Base-by-base conservation (phyloP, 768 basidiomycete genomes). In the Phlebiopsis gigantea region DNA sequence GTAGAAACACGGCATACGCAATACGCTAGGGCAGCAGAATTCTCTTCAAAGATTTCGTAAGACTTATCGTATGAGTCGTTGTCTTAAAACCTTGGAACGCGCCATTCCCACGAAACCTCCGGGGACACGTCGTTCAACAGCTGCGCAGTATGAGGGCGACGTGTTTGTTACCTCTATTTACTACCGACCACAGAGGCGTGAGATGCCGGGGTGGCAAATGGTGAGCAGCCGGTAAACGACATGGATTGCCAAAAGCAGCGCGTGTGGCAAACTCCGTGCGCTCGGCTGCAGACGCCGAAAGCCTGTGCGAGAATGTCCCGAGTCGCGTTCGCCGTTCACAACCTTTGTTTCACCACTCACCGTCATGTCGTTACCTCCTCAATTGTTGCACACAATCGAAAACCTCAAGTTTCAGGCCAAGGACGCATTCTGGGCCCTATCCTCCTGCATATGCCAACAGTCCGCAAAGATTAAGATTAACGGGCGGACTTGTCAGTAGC, bases 401-500 rank as follows among this genome's bases (percentile, higher is more conserved):
- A 66, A 61, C 31, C 56, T 68, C 53, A 68, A 68, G 53, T 68
- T 54, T 64, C 85, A 86, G 61, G 83, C 83, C 17, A 91, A 90
- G 66, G 92, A 95, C 67, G 87, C 88, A 0, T 68, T 93, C 12
- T 89, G 83, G 79, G 89, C 88, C 8, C 72, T 95, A 24, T 84
- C 91, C 0, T 88, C 88, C 10, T 91, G 90, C 70, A 69, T 90
- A 39, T 92, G 87, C 73, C 82, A 84, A 67, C 87, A 84, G 67
- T 81, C 90, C 44, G 87, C 93, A 15, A 92, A 85, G 57, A 79
- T 98, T 58, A 97, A 98, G 75, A 94, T 99, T 59, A 97, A 96
- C 63, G 96, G 96, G 34, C 82, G 96, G 62, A 90, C 92, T 41
- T 98, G 90, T 91, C 63, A 78, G 86, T 79, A 29, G 39, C 47